phyloP scores from a whole-genome alignment of 768 basidiomycete genomes.

The Exsudoporus frostii region DNA sequence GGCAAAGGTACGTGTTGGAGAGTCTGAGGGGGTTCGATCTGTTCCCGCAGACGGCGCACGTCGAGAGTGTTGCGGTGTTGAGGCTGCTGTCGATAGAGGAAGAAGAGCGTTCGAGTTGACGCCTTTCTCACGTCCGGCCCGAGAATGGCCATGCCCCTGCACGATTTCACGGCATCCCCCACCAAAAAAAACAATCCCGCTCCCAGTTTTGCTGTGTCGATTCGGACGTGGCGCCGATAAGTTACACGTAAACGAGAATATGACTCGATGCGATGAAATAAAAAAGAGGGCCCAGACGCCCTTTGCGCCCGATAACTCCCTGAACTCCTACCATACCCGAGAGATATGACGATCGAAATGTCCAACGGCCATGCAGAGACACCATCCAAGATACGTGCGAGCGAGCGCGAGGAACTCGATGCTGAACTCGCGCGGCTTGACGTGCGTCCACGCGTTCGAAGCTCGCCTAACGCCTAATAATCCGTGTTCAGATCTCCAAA shows the following conservation, averaged over 20 bases:
- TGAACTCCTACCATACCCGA: neutral
- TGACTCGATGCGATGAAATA: neutral
- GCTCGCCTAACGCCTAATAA: too few species aligned
- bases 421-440: slow-evolving; percentile 10
- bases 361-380: neutral
- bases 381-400: neutral
- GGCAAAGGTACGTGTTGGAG: slow-evolving; percentile 69
- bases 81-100: slow-evolving; percentile 35
- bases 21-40: slow-evolving; percentile 87
- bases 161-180: neutral
- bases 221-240: neutral
- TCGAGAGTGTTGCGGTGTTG: slow-evolving; percentile 77
- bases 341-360: slow-evolving; percentile 4
- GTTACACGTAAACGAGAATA: neutral
- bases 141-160: too few species aligned
- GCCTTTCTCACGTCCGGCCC: too few species aligned
- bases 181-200: neutral
- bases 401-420: neutral
- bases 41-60: slow-evolving; percentile 96
- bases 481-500: slow-evolving; percentile 48
- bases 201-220: too few species aligned
- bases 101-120: neutral
- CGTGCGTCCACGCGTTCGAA: slow-evolving; percentile 16
- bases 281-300: neutral
- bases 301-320: neutral